Evolutionary conservation across 495 filamentous ascomycete genomes (phyloP).

Genomic region (Xylaria venustula): DNA sequence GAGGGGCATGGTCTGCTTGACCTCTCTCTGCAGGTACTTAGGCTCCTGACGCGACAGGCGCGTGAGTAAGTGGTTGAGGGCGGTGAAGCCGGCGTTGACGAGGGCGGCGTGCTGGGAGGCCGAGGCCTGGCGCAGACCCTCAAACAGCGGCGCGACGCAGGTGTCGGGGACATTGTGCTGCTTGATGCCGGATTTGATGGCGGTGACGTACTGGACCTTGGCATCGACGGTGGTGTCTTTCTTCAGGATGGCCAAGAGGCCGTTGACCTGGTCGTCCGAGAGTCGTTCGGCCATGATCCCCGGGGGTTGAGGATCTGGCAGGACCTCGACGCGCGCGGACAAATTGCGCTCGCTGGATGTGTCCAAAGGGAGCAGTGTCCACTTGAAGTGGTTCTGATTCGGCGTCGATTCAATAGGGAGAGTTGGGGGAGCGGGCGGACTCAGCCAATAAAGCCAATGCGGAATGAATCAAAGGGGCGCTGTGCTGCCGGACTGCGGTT

Average conservation of each 20-base stretch:
- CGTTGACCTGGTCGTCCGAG: conserved; percentile 62
- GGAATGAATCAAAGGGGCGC: not conserved
- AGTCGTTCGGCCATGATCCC: conserved; percentile 52
- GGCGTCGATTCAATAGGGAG: not conserved
- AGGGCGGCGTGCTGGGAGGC: conserved; percentile 67
- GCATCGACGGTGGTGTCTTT: conserved; percentile 66
- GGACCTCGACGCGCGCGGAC: not conserved
- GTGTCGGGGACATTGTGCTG: conserved; percentile 77
- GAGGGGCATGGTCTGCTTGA: conserved; percentile 64
- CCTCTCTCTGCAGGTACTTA: conserved; percentile 62
- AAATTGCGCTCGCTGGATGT: conserved; percentile 1
- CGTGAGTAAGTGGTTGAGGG: conserved; percentile 79
- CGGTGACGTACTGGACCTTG: conserved; percentile 68
- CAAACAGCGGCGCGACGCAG: conserved; percentile 71
- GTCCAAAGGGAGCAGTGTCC: not conserved
- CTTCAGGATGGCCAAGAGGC: conserved; percentile 65
- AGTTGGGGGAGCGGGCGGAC: not conserved
- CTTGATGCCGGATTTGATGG: conserved; percentile 82
- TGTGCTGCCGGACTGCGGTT: not conserved
- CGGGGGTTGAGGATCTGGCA: conserved; percentile 25
- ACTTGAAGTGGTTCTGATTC: not conserved
- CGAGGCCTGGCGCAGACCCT: conserved; percentile 67
- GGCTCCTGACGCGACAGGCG: conserved; percentile 80
- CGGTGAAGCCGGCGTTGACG: conserved; percentile 75
- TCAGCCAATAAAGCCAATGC: no score